Conservation (phyloP, 108 stramenopile genomes). For the Nitzschia inconspicua region DNA sequence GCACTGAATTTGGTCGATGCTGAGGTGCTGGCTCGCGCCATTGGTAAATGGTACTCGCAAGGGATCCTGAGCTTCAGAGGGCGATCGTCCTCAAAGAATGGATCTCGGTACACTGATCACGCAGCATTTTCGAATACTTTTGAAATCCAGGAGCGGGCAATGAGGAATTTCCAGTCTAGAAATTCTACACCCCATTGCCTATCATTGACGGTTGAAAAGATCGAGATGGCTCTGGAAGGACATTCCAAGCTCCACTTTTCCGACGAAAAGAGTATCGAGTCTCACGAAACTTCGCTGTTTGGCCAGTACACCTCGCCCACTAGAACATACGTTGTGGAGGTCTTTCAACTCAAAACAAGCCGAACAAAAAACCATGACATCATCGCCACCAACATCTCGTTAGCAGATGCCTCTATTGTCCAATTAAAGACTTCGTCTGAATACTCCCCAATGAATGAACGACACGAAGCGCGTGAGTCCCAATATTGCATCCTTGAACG, state of each 20-base stretch:
- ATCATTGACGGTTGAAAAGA: conserved; percentile 46
- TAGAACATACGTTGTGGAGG: conserved; percentile 50
- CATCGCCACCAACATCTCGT: conserved; percentile 22
- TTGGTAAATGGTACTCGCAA: conserved; percentile 56
- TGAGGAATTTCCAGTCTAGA: neutral
- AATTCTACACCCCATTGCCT: conserved; percentile 20
- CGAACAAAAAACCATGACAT: conserved; percentile 13
- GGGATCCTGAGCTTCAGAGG: conserved; percentile 33
- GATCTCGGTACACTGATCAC: neutral
- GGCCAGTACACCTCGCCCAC: conserved; percentile 18
- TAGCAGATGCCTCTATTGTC: conserved; percentile 43
- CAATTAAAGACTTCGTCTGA: conserved; percentile 33
- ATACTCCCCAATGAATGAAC: conserved; percentile 31
- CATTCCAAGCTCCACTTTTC: conserved; percentile 40
- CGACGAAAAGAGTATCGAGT: conserved; percentile 37
- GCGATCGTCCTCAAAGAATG: conserved; percentile 13
- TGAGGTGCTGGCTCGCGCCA: conserved; percentile 49
- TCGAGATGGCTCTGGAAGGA: conserved; percentile 72
- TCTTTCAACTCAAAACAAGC: conserved; percentile 21
- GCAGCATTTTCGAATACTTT: conserved; percentile 2
- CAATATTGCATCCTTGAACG: conserved; percentile 35
- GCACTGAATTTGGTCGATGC: conserved; percentile 71
- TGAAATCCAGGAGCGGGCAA: neutral
- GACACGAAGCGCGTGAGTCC: conserved; percentile 25
- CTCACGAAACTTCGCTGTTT: conserved; percentile 28